Base-by-base conservation (phyloP, 139 green algal genomes). In the Closterium sp. region DNA sequence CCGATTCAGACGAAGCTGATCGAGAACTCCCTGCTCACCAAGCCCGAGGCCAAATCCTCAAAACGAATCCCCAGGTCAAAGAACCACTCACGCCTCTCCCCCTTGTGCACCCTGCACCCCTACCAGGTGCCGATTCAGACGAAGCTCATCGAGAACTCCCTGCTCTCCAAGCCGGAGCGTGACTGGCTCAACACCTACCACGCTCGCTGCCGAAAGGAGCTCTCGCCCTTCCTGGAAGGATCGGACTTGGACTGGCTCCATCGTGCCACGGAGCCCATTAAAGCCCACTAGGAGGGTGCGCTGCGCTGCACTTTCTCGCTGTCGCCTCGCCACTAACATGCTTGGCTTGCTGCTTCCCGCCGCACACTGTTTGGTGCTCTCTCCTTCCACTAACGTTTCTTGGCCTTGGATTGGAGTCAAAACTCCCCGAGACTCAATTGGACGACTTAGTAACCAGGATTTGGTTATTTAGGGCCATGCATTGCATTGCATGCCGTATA, bases 121-220 rank as follows among this genome's bases (percentile, higher is more conserved):
- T 28, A 28, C 55, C 90, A 92, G 90, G 90, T 97, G 83, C 97
- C 98, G 10, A 96, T 99, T n/a, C 91, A 94, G 83, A 88, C 30
- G 84, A 98, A 98, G 96, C 94, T 99, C 94, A 97, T 99, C 2
- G 95, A 96, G 66, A 84, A 91, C 4, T 88, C 93, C 43, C 91
- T 97, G 76, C 87, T 98, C 91, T 93, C 86, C 0, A 38, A 90
- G 19, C 88, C 92, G 3, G 97, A 99, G 94, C 89, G 96, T 23
- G 89, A 90, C 6, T 98, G 97, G 97, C 87, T 99, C 32, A 94
- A 99, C 87, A 6, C 86, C 8, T 99, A 99, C 94, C 97, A 99
- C 90, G 90, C 85, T 7, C n/a, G 32, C 21, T 91, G 85, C 33
- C 90, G 90, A 28, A 32, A 36, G 36, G 38, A 89, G 81, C 81